A percentile compares a stretch with the other conserved stretches of the same genome.
These are phyloP conservation scores for Clathrospora elynae DNA, from an alignment of 2,329 filamentous ascomycete species.

Conservation along the genomic window DNA sequence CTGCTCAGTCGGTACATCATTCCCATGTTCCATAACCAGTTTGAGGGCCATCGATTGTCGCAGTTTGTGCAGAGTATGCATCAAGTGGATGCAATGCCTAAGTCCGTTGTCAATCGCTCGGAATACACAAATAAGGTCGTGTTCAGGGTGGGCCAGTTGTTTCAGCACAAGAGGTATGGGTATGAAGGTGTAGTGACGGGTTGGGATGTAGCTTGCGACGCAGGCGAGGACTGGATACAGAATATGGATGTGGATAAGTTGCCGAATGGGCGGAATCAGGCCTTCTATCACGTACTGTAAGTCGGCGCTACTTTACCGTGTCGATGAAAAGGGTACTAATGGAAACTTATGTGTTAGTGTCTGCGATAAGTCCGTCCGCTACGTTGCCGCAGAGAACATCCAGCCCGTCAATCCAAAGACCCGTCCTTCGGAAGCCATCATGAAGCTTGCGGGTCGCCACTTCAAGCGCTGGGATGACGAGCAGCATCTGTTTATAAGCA, in stretches of 20 bases:
- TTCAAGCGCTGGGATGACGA: conserved; percentile 83
- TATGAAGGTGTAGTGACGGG: conserved; percentile 84
- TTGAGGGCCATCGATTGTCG: conserved; percentile 60
- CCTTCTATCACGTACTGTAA: conserved; percentile 87
- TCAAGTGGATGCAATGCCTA: conserved; percentile 61
- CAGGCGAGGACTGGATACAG: conserved; percentile 66
- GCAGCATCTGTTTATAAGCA: conserved; percentile 77
- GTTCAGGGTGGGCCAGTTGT: conserved; percentile 73
- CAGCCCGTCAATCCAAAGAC: conserved; percentile 45
- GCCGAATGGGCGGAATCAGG: conserved; percentile 65
- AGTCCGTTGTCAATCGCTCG: conserved; percentile 36
- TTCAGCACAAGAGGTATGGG: conserved; percentile 77
- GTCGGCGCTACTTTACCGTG: conserved; percentile 46
- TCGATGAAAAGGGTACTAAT: not conserved
- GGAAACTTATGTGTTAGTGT: conserved; percentile 54
- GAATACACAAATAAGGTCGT: conserved; percentile 23
- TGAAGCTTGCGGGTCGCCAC: conserved; percentile 76
- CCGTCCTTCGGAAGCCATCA: conserved; percentile 62
- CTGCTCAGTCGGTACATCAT: conserved; percentile 71
- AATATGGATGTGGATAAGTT: conserved; percentile 66
- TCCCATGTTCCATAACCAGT: conserved; percentile 61
- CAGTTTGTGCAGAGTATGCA: conserved; percentile 62
- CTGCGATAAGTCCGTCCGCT: conserved; percentile 70
- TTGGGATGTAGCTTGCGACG: conserved; percentile 72
- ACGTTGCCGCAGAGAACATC: conserved; percentile 83